Conservation (phyloP, 179 eudicot species). For the Heliamphora pulchella region DNA sequence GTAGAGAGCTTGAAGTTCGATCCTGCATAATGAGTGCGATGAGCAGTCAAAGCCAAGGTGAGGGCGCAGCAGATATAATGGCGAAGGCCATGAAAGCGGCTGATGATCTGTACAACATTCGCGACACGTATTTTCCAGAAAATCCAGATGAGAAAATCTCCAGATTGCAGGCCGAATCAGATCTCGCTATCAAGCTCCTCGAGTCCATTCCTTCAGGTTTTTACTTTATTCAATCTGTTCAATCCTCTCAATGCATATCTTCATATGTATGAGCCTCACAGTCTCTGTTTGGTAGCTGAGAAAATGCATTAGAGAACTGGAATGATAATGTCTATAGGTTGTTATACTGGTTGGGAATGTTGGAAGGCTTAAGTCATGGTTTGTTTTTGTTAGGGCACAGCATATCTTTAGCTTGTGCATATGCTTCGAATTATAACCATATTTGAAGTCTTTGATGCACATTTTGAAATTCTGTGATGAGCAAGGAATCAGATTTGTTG, state of each 20-base stretch:
- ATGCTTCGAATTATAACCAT: neutral
- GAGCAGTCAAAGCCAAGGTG: constrained; percentile 22
- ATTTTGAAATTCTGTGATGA: neutral
- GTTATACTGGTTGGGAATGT: neutral
- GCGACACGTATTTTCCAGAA: constrained; percentile 56
- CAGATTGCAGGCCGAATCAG: constrained; percentile 38
- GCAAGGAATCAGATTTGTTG: neutral
- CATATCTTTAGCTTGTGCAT: neutral
- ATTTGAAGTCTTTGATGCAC: neutral
- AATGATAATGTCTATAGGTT: neutral
- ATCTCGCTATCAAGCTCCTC: constrained; percentile 52
- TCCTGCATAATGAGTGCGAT: constrained; percentile 18
- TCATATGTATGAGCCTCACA: neutral
- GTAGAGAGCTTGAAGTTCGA: neutral
- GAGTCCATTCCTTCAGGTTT: constrained; percentile 61
- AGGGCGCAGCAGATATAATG: constrained; percentile 31
- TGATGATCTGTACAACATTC: constrained; percentile 57
- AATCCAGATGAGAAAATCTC: constrained; percentile 56
- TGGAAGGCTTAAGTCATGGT: neutral
- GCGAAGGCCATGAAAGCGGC: constrained; percentile 35
- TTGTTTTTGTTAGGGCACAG: neutral
- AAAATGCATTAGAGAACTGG: neutral
- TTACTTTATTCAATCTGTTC: neutral
- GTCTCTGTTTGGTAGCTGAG: neutral
- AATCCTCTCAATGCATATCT: neutral